Conservation (phyloP, 805 yeast genomes). For the Pichia nanzhaoensis region DNA sequence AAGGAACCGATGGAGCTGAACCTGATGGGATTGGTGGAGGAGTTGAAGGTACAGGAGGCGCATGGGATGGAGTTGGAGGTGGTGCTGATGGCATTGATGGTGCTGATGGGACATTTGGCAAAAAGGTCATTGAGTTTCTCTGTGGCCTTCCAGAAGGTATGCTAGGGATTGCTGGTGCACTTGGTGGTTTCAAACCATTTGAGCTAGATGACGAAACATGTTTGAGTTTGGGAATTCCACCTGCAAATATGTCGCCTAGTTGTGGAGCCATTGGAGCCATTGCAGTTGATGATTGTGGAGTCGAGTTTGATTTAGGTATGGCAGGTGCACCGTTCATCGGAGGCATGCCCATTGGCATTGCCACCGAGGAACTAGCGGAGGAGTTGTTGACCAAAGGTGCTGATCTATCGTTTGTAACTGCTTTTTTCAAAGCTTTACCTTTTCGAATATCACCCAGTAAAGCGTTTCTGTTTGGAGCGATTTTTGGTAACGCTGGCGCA, state of each 20-base stretch:
- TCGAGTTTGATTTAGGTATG: background rate
- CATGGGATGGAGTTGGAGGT: background rate
- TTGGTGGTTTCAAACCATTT: conserved; percentile 15
- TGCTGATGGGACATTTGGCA: conserved; percentile 25
- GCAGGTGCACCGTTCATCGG: conserved; percentile 2
- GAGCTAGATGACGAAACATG: conserved; percentile 29
- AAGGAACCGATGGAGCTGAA: conserved; percentile 9
- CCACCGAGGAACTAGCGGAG: conserved; percentile 13
- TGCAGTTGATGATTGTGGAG: background rate
- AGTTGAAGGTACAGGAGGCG: background rate
- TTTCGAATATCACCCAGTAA: conserved; percentile 79
- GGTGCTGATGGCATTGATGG: conserved; percentile 16
- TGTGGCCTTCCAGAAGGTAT: conserved; percentile 23
- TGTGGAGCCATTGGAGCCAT: conserved; percentile 34
- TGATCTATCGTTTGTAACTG: conserved; percentile 61
- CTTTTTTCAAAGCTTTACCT: conserved; percentile 54
- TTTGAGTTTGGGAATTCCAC: conserved; percentile 70
- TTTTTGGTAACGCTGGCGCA: conserved; percentile 24
- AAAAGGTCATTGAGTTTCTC: conserved; percentile 16
- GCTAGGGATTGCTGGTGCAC: conserved; percentile 21
- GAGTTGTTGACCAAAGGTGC: conserved; percentile 42
- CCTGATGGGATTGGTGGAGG: background rate
- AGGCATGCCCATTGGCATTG: conserved; percentile 12
- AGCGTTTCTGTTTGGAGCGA: conserved; percentile 40
- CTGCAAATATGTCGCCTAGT: conserved; percentile 66